A percentile compares a stretch with the other conserved stretches of the same genome.
These are phyloP conservation scores for Cyclanthera cordifolia DNA, from an alignment of 306 rosid species.

Conservation along the genomic window DNA sequence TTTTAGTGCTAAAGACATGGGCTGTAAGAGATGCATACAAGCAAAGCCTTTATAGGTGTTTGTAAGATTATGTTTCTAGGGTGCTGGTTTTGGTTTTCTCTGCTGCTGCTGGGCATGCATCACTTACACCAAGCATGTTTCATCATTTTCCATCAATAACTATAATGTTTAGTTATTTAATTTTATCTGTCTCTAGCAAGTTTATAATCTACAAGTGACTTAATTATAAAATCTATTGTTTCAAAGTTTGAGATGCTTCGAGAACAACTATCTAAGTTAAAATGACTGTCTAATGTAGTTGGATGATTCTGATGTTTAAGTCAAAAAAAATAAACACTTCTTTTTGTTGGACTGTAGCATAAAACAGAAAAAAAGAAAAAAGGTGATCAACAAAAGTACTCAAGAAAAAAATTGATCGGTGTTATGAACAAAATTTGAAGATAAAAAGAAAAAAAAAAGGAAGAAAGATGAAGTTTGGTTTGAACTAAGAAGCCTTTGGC, in stretches of 20 bases:
- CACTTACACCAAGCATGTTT: conserved; percentile 75
- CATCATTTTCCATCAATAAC: too few species aligned
- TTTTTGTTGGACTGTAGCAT: too few species aligned
- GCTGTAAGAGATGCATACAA: conserved; percentile 97
- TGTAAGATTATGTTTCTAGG: conserved; percentile 19
- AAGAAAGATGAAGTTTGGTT: neutral
- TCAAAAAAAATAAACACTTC: too few species aligned
- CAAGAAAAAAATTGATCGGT: neutral
- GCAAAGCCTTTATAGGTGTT: conserved; percentile 27
- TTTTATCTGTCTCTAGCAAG: too few species aligned
- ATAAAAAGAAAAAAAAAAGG: neutral
- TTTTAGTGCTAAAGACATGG: conserved; percentile 35
- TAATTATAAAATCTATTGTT: too few species aligned
- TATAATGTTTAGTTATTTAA: too few species aligned
- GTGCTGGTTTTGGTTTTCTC: conserved; percentile 10
- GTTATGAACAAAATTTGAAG: neutral
- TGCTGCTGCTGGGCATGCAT: conserved; percentile 80
- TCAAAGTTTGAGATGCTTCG: too few species aligned
- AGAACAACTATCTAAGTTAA: too few species aligned
- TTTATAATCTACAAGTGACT: too few species aligned
- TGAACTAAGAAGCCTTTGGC: conserved; percentile 3
- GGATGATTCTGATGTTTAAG: too few species aligned
- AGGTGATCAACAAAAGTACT: neutral
- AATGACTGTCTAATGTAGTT: too few species aligned
- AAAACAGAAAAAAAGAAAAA: neutral